Conservation (phyloP, 2,329 filamentous ascomycete genomes). For the Cryphonectria naterciae region DNA sequence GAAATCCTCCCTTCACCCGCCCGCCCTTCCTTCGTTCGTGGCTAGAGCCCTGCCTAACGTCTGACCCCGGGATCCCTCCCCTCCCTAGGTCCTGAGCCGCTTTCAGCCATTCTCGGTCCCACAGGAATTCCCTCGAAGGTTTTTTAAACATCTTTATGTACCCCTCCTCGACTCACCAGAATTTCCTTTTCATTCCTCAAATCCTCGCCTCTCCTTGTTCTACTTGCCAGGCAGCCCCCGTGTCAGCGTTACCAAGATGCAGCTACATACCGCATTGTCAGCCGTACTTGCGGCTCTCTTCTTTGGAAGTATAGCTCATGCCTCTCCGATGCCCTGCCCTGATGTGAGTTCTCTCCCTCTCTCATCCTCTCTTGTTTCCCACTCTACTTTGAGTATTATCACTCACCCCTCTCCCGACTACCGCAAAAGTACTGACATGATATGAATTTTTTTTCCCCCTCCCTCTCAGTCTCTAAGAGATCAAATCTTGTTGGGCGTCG, state of each 20-base stretch:
- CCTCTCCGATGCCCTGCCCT: slow-evolving; percentile 27
- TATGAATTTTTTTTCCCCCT: neutral
- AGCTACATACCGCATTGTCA: slow-evolving; percentile 16
- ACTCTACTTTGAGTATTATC: neutral
- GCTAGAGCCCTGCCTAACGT: neutral
- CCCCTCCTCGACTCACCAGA: neutral
- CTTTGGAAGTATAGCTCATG: slow-evolving; percentile 23
- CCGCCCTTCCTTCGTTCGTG: slow-evolving; percentile 14
- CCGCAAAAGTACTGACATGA: neutral
- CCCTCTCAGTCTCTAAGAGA: slow-evolving; percentile 22
- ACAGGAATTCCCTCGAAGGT: neutral
- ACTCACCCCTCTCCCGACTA: no score
- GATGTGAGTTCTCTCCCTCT: slow-evolving; percentile 22
- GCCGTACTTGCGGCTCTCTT: slow-evolving; percentile 22
- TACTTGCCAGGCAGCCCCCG: neutral
- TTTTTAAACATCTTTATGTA: neutral
- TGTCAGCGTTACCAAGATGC: slow-evolving; percentile 14
- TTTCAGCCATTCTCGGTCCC: slow-evolving; percentile 11
- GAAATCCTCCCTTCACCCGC: neutral
- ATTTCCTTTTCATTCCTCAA: neutral
- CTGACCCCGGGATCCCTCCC: neutral
- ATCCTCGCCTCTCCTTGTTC: neutral
- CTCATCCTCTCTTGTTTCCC: neutral
- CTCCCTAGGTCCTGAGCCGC: neutral
- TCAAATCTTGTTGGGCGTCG: slow-evolving; percentile 25